Base-by-base conservation (phyloP, 345 rosid species). In the Nasturtium officinale region DNA sequence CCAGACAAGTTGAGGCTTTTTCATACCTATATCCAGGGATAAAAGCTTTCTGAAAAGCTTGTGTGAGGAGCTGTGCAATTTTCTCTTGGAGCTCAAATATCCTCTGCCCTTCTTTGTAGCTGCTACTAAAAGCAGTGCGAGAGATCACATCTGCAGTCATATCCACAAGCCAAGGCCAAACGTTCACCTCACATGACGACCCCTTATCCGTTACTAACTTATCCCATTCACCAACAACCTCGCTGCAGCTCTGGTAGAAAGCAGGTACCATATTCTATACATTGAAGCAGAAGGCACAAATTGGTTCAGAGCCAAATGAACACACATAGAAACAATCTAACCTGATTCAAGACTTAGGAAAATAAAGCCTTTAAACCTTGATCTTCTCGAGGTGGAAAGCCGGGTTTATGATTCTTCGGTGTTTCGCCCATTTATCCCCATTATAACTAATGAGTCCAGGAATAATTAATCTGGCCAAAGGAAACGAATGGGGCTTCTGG, bases 11-110 rank as follows among this genome's bases (percentile, higher is more conserved):
- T 32, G 5, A 48, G 26, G 8, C n/a, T n/a, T n/a, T 45, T 52
- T 45, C 4, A 68, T 84, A 85, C 96, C 85, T 77, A 75, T 81
- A 87, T 35, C 95, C 89, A 0, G 92, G 92, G 28, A 90, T 80
- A 35, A 73, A 82, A 48, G 61, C 64, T 25, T 52, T 66, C 10
- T 32, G 78, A 7, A 67, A 3, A 9, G 65, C 63, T 72, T 81
- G 71, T 1, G 61, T 55, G 15, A 81, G 11, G 12, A 82, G 77
- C 10, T 56, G 7, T 37, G 76, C 74, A 59, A 83, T 81, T 26
- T 82, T 83, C 0, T 64, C 51, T 26, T 83, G 81, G 12, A 90
- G 80, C 45, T 80, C 60, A 54, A 90, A 90, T 43, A 88, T 83
- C 56, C 77, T 84, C 38, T 76, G 87, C 2, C 97, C 97, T 63